These are phyloP conservation scores for Penicillium canariense DNA, from an alignment of 495 filamentous ascomycete species.

Conservation along the genomic window DNA sequence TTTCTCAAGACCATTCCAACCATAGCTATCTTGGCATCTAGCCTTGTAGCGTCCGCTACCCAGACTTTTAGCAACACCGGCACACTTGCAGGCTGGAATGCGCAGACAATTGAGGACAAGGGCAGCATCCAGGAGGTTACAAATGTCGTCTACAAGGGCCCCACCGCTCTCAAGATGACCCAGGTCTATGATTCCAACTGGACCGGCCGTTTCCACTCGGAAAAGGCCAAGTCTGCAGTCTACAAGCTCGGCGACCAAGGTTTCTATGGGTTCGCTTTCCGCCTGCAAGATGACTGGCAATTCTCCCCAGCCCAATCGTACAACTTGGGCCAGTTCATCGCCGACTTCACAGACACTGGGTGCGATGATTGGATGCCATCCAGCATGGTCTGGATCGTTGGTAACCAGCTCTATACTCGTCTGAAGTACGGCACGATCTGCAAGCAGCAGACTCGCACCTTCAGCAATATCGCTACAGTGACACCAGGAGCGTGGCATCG, in stretches of 20 bases:
- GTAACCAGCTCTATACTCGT: slow-evolving; percentile 45
- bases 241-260: slow-evolving; percentile 50
- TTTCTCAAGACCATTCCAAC: too few species aligned
- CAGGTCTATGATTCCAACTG: slow-evolving; percentile 50
- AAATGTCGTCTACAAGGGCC: slow-evolving; percentile 43
- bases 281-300: slow-evolving; percentile 49
- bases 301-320: slow-evolving; percentile 47
- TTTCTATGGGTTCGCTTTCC: slow-evolving; percentile 57
- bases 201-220: slow-evolving; percentile 55
- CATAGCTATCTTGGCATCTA: too few species aligned
- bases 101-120: slow-evolving; percentile 38
- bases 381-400: slow-evolving; percentile 52
- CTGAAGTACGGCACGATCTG: slow-evolving; percentile 47
- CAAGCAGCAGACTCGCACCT: slow-evolving; percentile 31
- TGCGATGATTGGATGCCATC: slow-evolving; percentile 55
- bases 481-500: slow-evolving; percentile 49
- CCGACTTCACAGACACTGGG: slow-evolving; percentile 45
- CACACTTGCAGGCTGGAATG: slow-evolving; percentile 48
- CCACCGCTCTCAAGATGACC: slow-evolving; percentile 51
- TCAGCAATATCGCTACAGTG: slow-evolving; percentile 35
- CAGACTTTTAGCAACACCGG: slow-evolving; percentile 52
- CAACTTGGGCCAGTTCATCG: slow-evolving; percentile 58
- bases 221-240: slow-evolving; percentile 44
- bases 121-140: slow-evolving; percentile 49
- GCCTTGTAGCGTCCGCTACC: too few species aligned